Percentiles rank a stretch among this genome's conserved stretches.
These are phyloP conservation scores for Quercus variabilis DNA, from an alignment of 306 rosid species.

Conservation along the genomic window DNA sequence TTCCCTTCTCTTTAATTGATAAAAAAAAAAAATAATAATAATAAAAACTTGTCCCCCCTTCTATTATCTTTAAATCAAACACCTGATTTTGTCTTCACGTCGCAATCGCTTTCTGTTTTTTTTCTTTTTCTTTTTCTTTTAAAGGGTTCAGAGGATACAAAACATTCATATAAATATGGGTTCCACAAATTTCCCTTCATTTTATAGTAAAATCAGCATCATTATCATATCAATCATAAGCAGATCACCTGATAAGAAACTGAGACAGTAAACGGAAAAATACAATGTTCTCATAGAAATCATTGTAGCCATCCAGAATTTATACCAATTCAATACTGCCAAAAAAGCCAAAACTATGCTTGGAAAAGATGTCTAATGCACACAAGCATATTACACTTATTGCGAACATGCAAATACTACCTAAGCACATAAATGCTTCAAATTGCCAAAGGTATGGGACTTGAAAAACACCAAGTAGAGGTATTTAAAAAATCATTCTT, in stretches of 20 bases:
- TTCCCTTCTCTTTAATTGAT: too few relatives aligned
- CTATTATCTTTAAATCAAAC: too few relatives aligned
- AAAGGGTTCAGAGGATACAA: too few relatives aligned
- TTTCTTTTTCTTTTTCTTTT: too few relatives aligned
- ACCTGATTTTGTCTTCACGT: too few relatives aligned
- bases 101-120: too few relatives aligned
- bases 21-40: too few relatives aligned
- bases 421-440: conserved; percentile 39
- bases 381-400: conserved; percentile 37
- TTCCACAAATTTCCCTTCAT: neutral
- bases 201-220: neutral
- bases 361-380: conserved; percentile 2
- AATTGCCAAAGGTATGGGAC: conserved; percentile 29
- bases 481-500: conserved; percentile 31
- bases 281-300: neutral
- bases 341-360: conserved; percentile 31
- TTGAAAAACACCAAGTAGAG: neutral
- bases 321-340: conserved; percentile 11
- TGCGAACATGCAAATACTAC: conserved; percentile 51
- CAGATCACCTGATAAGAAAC: neutral
- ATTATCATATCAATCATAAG: neutral
- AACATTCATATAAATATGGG: neutral
- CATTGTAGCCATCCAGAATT: conserved; percentile 2
- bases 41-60: too few relatives aligned
- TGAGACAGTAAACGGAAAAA: neutral